phyloP scores from a whole-genome alignment of 1,284 basidiomycete genomes.

The Ceratobasidium sp. region DNA sequence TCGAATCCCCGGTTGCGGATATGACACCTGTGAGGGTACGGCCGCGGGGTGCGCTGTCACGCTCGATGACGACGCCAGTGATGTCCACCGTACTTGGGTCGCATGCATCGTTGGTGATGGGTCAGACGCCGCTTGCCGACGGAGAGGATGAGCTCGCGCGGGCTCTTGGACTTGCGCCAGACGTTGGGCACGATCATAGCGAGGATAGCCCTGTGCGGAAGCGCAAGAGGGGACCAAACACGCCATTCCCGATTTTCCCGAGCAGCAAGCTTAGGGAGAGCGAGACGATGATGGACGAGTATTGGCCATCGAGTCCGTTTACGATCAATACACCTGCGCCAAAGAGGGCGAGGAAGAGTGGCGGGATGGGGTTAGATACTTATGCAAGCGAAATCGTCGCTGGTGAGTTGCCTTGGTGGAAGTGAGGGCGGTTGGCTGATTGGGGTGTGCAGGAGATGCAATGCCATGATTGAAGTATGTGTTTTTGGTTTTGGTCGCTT shows the following conservation, averaged over 20 bases:
- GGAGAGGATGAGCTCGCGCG: slow-evolving; percentile 40
- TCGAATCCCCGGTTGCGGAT: slow-evolving; percentile 38
- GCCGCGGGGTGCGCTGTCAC: slow-evolving; percentile 27
- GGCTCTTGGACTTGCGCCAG: slow-evolving; percentile 36
- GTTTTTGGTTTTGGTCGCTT: slow-evolving; percentile 15
- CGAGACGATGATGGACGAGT: slow-evolving; percentile 28
- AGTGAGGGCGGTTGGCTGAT: slow-evolving; percentile 12
- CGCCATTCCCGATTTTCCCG: slow-evolving; percentile 36
- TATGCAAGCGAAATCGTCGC: slow-evolving; percentile 28
- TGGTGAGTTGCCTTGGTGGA: slow-evolving; percentile 14
- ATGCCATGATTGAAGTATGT: neutral
- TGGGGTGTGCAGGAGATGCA: slow-evolving; percentile 9
- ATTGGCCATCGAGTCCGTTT: slow-evolving; percentile 39
- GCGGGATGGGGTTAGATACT: slow-evolving; percentile 11
- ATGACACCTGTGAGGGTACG: slow-evolving; percentile 19
- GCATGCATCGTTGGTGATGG: slow-evolving; percentile 23
- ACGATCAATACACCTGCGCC: slow-evolving; percentile 38
- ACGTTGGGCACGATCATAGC: slow-evolving; percentile 27
- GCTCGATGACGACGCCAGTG: slow-evolving; percentile 34
- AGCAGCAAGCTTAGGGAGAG: slow-evolving; percentile 40
- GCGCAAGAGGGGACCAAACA: slow-evolving; percentile 35
- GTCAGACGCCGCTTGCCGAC: slow-evolving; percentile 30
- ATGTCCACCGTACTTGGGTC: slow-evolving; percentile 29
- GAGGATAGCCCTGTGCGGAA: slow-evolving; percentile 36
- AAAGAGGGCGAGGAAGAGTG: slow-evolving; percentile 35